Evolutionary conservation across 2,329 filamentous ascomycete species (phyloP).

Genomic region (Pezicula neosporulosa): DNA sequence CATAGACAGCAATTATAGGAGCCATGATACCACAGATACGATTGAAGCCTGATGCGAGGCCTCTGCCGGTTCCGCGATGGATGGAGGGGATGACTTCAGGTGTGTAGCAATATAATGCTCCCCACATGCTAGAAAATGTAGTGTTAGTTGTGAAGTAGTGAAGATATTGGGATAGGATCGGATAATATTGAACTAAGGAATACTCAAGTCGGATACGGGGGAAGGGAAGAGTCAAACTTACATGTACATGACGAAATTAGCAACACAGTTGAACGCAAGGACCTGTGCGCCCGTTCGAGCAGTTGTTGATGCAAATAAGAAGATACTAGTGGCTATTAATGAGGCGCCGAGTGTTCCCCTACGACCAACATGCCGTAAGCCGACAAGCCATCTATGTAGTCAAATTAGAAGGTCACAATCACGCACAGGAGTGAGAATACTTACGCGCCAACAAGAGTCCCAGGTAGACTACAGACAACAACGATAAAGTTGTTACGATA

Average conservation of each 20-base stretch:
- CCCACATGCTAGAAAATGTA: constrained; percentile 38
- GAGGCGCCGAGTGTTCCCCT: constrained; percentile 48
- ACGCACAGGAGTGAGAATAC: too few relatives aligned
- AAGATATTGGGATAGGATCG: neutral
- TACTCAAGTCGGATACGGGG: too few relatives aligned
- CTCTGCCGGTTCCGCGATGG: constrained; percentile 53
- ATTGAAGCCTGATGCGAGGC: constrained; percentile 55
- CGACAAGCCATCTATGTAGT: constrained; percentile 42
- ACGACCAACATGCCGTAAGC: constrained; percentile 45
- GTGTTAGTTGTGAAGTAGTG: neutral
- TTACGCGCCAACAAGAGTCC: constrained; percentile 46
- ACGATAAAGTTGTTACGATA: constrained; percentile 56
- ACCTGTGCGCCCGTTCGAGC: constrained; percentile 41
- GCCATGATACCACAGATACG: constrained; percentile 61
- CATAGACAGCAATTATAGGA: constrained; percentile 58
- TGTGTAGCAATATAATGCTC: constrained; percentile 52
- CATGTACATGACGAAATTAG: constrained; percentile 49
- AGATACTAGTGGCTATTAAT: constrained; percentile 46
- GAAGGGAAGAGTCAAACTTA: too few relatives aligned
- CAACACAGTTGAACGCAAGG: constrained; percentile 52
- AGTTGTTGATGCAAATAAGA: constrained; percentile 47
- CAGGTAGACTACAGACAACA: constrained; percentile 52
- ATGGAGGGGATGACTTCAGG: constrained; percentile 54
- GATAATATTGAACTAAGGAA: too few relatives aligned
- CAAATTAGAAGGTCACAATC: too few relatives aligned